Percentiles rank a stretch among this genome's conserved stretches.
phyloP scores from a whole-genome alignment of 768 basidiomycete species.

The Psilocybe subaeruginosa region DNA sequence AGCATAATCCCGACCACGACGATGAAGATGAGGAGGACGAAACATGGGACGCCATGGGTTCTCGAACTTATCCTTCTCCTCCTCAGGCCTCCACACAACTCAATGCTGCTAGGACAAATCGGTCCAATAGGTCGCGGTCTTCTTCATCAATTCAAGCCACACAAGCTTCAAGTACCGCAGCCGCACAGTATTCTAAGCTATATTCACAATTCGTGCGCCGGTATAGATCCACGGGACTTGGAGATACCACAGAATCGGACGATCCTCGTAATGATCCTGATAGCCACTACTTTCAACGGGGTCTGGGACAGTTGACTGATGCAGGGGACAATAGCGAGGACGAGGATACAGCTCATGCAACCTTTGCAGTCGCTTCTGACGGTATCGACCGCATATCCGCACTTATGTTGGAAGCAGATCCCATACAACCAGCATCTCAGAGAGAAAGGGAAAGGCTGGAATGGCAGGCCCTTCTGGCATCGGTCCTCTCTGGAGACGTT shows the following conservation, averaged over 20 bases:
- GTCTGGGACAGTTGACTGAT: constrained; percentile 65
- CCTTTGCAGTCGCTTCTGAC: constrained; percentile 38
- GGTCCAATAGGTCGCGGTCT: constrained; percentile 31
- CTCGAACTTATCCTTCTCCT: constrained; percentile 35
- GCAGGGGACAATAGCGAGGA: constrained; percentile 80
- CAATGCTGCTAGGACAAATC: constrained; percentile 29
- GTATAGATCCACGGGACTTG: constrained; percentile 66
- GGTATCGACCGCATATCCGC: constrained; percentile 54
- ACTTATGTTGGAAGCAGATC: constrained; percentile 61
- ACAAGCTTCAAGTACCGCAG: constrained; percentile 19
- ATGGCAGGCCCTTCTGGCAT: constrained; percentile 95
- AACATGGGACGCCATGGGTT: constrained; percentile 37
- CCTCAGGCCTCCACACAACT: constrained; percentile 31
- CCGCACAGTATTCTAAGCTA: constrained; percentile 52
- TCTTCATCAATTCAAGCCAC: constrained; percentile 26
- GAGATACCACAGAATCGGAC: constrained; percentile 46
- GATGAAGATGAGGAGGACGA: constrained; percentile 47
- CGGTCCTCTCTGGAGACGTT: constrained; percentile 92
- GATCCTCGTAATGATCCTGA: constrained; percentile 83
- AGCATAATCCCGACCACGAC: constrained; percentile 53
- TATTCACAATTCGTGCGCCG: constrained; percentile 82
- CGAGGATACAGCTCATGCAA: constrained; percentile 55
- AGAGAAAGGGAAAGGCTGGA: constrained; percentile 85
- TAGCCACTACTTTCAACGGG: constrained; percentile 78
- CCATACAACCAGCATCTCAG: constrained; percentile 65